Percentiles rank a stretch among this genome's conserved stretches.
These are phyloP conservation scores for Aegilops longissima DNA, from an alignment of 176 grass and related monocot species.

Conservation along the genomic window DNA sequence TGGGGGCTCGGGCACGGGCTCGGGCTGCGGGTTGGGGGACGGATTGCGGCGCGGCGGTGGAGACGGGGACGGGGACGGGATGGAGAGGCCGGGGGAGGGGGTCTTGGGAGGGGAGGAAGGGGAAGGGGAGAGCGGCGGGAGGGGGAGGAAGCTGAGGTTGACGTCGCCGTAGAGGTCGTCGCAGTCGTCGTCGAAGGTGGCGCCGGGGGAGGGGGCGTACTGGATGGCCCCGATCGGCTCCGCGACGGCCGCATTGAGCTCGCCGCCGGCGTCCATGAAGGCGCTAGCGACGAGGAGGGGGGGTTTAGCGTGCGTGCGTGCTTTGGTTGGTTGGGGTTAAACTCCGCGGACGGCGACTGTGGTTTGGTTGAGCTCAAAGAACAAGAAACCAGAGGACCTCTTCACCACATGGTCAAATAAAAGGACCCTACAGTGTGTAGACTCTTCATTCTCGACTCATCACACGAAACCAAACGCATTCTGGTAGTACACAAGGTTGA, in stretches of 20 bases:
- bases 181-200: slow-evolving; percentile 34
- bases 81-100: slow-evolving; percentile 25
- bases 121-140: background rate
- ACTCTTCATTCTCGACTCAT: background rate
- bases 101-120: slow-evolving; percentile 37
- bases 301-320: slow-evolving; percentile 27
- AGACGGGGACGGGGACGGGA: background rate
- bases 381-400: background rate
- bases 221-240: slow-evolving; percentile 14
- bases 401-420: background rate
- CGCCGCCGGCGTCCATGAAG: slow-evolving; percentile 30
- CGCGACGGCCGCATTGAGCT: background rate
- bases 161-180: slow-evolving; percentile 51
- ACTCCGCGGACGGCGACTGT: background rate
- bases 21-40: background rate
- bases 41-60: background rate
- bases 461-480: background rate
- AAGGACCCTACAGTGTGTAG: background rate
- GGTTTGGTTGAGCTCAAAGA: background rate
- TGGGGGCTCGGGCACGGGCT: background rate
- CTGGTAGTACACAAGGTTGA: background rate
- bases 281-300: background rate
- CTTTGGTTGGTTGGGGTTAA: background rate
- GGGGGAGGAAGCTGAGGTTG: slow-evolving; percentile 35
- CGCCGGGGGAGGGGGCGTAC: background rate